These are phyloP conservation scores for Rhynchosporium secalis DNA, from an alignment of 2,329 filamentous ascomycete species.

Conservation along the genomic window DNA sequence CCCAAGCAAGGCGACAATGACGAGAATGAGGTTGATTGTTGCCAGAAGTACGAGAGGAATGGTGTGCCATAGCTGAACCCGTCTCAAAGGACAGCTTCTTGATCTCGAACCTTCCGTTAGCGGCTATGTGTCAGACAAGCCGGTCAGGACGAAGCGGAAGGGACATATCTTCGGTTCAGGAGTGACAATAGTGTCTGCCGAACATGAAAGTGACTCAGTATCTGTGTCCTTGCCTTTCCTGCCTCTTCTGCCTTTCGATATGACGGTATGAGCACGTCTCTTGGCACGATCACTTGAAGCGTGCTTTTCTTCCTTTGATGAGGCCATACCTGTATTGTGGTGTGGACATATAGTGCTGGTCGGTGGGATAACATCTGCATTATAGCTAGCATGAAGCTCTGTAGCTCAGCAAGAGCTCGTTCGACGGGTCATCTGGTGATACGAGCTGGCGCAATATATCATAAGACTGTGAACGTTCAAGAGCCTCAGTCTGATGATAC, in stretches of 20 bases:
- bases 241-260: slow-evolving; percentile 30
- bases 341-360: neutral
- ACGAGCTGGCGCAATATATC: slow-evolving; percentile 6
- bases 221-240: slow-evolving; percentile 35
- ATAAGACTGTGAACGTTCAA: slow-evolving; percentile 10
- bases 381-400: neutral
- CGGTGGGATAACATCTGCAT: neutral
- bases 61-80: slow-evolving; percentile 37
- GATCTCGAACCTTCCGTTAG: slow-evolving; percentile 21
- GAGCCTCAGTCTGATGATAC: slow-evolving; percentile 9
- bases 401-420: neutral
- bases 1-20: slow-evolving; percentile 35
- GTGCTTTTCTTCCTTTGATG: slow-evolving; percentile 35
- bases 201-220: slow-evolving; percentile 28
- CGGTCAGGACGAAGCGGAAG: slow-evolving; percentile 33
- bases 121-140: slow-evolving; percentile 29
- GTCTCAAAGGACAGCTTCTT: slow-evolving; percentile 30
- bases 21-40: slow-evolving; percentile 34
- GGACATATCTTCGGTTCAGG: slow-evolving; percentile 31
- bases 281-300: slow-evolving; percentile 30
- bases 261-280: slow-evolving; percentile 29
- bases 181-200: slow-evolving; percentile 19
- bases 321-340: slow-evolving; percentile 28
- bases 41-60: slow-evolving; percentile 35
- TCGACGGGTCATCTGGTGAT: slow-evolving; percentile 17